Base-by-base conservation (phyloP, 2,329 filamentous ascomycete genomes). In the Phaeoacremonium minimum region DNA sequence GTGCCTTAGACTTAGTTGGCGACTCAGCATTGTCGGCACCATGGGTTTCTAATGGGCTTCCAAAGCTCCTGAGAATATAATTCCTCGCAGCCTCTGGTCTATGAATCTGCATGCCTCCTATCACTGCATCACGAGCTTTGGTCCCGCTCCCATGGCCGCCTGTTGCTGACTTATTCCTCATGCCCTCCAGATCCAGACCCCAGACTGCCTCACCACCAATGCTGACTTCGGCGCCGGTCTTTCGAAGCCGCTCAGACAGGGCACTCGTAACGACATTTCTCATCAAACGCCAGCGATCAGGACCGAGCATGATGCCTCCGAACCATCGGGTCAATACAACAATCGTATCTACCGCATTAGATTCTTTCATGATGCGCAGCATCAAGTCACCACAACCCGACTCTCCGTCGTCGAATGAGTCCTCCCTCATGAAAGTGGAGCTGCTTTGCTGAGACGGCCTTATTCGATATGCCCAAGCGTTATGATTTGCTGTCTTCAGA, bases 81-180 rank as follows among this genome's bases (percentile, higher is more conserved):
- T 65, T 64, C 35, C 70, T 64, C 9, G 87, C 86, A 5, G 73
- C 73, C 50, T 91, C 81, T 1, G 89, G 82, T 14, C 77, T 77
- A 50, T 89, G 81, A 16, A 91, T 84, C 2, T 85, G 81, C 60
- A 93, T 77, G 2, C 77, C 73, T 5, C 67, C 55, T 6, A 64
- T 60, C 1, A 54, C 50, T 1, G 58, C 61, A 22, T 53, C 51
- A 29, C 53, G 49, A 5, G 40, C 32, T 38, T 44, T 17, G 38
- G 50, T 34, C 32, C 48, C 13, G 60, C 55, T 41, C 37, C 50
- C 33, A 42, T 47, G 30, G 33, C 45, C 40, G 14, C 43, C 30
- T 3, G 37, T 42, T 18, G 60, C 59, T 4, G 61, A 56, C 31
- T 56, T 60, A n/a, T 59, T 56, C 34, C 58, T 66, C 57, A 67